Conservation (phyloP, 164 flowering plant species). For the Hamamelis virginiana region DNA sequence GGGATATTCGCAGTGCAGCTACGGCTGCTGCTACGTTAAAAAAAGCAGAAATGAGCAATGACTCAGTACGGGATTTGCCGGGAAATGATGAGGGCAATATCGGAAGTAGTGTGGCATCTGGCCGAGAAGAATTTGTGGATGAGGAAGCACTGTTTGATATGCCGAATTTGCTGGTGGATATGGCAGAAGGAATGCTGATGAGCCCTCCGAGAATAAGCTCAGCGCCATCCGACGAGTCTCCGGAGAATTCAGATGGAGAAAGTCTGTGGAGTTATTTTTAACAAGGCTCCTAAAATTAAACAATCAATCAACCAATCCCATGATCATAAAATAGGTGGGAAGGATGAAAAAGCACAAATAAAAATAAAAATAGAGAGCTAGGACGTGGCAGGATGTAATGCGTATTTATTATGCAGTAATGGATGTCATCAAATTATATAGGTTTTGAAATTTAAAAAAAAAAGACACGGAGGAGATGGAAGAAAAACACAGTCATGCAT, state of each 20-base stretch:
- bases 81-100: neutral
- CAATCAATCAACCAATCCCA: neutral
- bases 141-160: constrained; percentile 53
- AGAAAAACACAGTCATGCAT: too few species aligned
- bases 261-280: constrained; percentile 45
- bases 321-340: neutral
- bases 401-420: too few species aligned
- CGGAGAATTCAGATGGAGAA: constrained; percentile 33
- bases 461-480: too few species aligned
- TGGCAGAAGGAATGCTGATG: constrained; percentile 67
- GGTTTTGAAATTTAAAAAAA: too few species aligned
- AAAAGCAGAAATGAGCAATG: constrained; percentile 4
- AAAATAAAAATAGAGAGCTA: neutral
- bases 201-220: constrained; percentile 53
- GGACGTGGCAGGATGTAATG: too few species aligned
- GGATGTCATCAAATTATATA: too few species aligned
- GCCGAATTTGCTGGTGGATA: constrained; percentile 53
- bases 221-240: constrained; percentile 40
- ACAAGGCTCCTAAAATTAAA: too few species aligned
- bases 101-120: neutral
- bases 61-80: neutral
- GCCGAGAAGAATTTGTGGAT: constrained; percentile 36
- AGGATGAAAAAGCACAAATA: neutral
- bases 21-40: constrained; percentile 43
- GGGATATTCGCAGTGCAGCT: constrained; percentile 57